A percentile compares a stretch with the other conserved stretches of the same genome.
These are phyloP conservation scores for Scheffersomyces parashehatae DNA, from an alignment of 1,139 yeast species.

Conservation along the genomic window DNA sequence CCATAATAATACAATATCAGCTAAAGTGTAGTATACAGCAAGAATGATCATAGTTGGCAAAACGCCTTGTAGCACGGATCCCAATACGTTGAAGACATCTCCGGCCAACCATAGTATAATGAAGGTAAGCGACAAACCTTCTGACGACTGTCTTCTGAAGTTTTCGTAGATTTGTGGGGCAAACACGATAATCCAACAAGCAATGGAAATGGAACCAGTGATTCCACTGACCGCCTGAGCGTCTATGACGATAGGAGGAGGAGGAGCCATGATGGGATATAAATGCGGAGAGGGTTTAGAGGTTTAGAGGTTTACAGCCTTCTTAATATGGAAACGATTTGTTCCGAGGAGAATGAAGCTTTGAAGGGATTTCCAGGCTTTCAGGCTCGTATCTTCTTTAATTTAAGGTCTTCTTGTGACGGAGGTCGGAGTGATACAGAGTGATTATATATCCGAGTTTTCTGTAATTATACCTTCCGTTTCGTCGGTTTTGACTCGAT, in stretches of 20 bases:
- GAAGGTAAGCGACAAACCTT: slow-evolving; percentile 81
- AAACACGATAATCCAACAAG: slow-evolving; percentile 97
- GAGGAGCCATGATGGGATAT: slow-evolving; percentile 44
- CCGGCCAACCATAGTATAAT: slow-evolving; percentile 87
- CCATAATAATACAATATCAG: slow-evolving; percentile 77
- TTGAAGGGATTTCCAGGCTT: no score
- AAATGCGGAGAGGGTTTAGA: no score
- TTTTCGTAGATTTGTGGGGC: slow-evolving; percentile 97
- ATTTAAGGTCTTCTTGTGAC: no score
- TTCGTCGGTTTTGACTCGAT: no score
- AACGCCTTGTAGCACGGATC: slow-evolving; percentile 84
- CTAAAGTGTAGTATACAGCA: slow-evolving; percentile 88
- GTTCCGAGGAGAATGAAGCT: no score
- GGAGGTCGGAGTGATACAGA: no score
- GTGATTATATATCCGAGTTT: no score
- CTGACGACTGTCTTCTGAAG: slow-evolving; percentile 78
- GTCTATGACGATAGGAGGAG: slow-evolving; percentile 67
- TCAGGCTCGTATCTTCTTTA: no score
- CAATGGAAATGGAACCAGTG: slow-evolving; percentile 88
- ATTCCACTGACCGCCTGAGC: slow-evolving; percentile 85
- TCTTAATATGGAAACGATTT: no score
- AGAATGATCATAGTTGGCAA: slow-evolving; percentile 89
- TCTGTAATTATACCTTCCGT: no score
- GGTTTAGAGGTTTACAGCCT: no score
- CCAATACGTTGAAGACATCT: slow-evolving; percentile 87